Evolutionary conservation across 306 rosid genomes (phyloP), one percentile per base, ranked within the genome.

Genomic region (Pyrus betulifolia): DNA sequence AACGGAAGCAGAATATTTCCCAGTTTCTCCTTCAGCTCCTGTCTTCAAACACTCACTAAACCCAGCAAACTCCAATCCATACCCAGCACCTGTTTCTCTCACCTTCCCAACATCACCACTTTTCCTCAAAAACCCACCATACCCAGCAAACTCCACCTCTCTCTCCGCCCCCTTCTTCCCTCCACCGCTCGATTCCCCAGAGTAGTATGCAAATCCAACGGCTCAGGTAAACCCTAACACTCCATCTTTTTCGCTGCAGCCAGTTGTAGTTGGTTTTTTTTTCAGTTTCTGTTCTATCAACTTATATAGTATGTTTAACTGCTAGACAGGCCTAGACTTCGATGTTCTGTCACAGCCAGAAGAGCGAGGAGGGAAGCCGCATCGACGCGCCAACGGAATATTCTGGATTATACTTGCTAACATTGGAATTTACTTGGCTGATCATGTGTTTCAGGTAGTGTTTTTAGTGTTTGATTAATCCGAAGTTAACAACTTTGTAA

Each of bases 341-440:
- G 99, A 92, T 72, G 77, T 90, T 80, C 84, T 86, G 59, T 84
- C 97, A 40, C 90, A 84, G 81, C 85, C 91, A 3, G 83, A 80
- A 64, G 82, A 61, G 35, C 80, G 81, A 60, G 66, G 80, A 60
- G 66, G 84, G 79, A 89, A 78, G 83, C 91, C 86, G 0, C 87
- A 86, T 71, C 88, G 82, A 80, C 97, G 82, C 25, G 93, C 85
- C 33, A 95, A 84, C 5, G 99, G 99, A 35, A 92, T 95, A 84
- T 92, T 92, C 82, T 95, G 97, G 97, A 78, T 95, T 76, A 71
- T 95, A 71, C 96, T 95, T 77, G 87, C 89, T 44, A 92, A 90
- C 75, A 83, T 95, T 76, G 98, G 91, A 49, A 66, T 92, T 71
- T 95, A 78, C 67, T 77, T 88, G 6, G 92, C 97, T 2, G 98